Evolutionary conservation across 805 yeast genomes (phyloP).

Genomic region (Grigorovia yakushimaensis): DNA sequence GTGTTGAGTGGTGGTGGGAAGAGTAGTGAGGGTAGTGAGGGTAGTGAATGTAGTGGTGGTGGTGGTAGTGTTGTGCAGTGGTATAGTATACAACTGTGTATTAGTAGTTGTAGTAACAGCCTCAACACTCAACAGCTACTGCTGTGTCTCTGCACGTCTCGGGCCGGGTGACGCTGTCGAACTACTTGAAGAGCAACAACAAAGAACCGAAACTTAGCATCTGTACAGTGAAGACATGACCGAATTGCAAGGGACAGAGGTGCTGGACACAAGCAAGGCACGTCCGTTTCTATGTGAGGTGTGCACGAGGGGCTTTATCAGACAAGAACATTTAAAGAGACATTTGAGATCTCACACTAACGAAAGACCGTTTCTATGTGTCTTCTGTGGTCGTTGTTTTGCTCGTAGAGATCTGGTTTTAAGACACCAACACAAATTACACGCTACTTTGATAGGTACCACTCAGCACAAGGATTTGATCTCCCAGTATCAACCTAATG

Average conservation of each 20-base stretch:
- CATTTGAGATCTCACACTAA: slow-evolving; percentile 93
- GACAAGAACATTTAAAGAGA: slow-evolving; percentile 86
- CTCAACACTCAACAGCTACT: too few relatives aligned
- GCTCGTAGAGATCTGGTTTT: slow-evolving; percentile 81
- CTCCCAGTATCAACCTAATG: not conserved
- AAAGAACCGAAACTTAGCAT: not conserved
- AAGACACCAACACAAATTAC: slow-evolving; percentile 91
- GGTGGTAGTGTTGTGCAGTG: too few relatives aligned
- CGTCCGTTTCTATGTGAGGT: slow-evolving; percentile 82
- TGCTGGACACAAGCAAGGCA: not conserved
- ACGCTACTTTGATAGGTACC: slow-evolving; percentile 35
- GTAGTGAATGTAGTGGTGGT: too few relatives aligned
- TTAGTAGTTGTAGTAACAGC: too few relatives aligned
- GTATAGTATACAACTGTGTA: too few relatives aligned
- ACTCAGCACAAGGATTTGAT: slow-evolving; percentile 1
- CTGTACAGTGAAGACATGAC: not conserved
- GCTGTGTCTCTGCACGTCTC: too few relatives aligned
- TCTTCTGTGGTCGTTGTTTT: slow-evolving; percentile 90
- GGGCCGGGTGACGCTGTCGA: too few relatives aligned
- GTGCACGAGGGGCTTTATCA: slow-evolving; percentile 91
- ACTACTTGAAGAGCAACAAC: too few relatives aligned
- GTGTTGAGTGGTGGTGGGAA: too few relatives aligned
- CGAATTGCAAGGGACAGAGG: not conserved
- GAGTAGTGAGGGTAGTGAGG: too few relatives aligned
- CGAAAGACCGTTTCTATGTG: slow-evolving; percentile 94